A percentile compares a stretch with the other conserved stretches of the same genome.
Conservation (phyloP, 1,284 basidiomycete species). For the Testicularia cyperi region DNA sequence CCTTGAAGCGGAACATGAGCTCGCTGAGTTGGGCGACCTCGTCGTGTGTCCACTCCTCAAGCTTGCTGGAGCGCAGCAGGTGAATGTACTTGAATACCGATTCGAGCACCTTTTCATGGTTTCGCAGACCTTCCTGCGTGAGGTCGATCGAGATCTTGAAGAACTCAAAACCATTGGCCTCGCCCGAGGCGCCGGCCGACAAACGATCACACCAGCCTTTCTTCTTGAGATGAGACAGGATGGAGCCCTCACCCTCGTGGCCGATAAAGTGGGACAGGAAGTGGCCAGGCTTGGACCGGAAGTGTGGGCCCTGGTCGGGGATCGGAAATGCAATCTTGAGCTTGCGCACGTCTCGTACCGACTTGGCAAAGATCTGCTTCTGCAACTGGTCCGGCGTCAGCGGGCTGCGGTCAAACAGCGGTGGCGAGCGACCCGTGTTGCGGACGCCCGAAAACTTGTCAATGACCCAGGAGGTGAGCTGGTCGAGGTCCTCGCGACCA, state of each 20-base stretch:
- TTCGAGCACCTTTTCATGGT: slow-evolving; percentile 75
- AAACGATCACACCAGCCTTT: slow-evolving; percentile 87
- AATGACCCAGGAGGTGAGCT: slow-evolving; percentile 72
- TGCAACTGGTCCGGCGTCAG: slow-evolving; percentile 62
- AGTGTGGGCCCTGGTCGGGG: slow-evolving; percentile 73
- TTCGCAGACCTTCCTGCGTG: slow-evolving; percentile 83
- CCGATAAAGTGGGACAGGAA: slow-evolving; percentile 87
- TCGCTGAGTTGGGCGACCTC: slow-evolving; percentile 76
- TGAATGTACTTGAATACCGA: slow-evolving; percentile 84
- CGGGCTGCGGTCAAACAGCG: slow-evolving; percentile 76
- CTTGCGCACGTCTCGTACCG: slow-evolving; percentile 84
- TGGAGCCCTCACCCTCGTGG: slow-evolving; percentile 92
- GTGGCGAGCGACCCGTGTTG: slow-evolving; percentile 69
- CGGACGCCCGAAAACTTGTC: slow-evolving; percentile 75
- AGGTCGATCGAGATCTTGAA: slow-evolving; percentile 82
- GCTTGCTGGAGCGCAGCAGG: slow-evolving; percentile 71
- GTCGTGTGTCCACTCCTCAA: slow-evolving; percentile 74
- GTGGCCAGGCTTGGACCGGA: slow-evolving; percentile 75
- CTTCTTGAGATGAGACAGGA: slow-evolving; percentile 86
- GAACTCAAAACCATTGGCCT: slow-evolving; percentile 76
- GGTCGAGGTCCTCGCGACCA: slow-evolving; percentile 83
- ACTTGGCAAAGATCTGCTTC: slow-evolving; percentile 82
- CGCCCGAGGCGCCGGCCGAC: slow-evolving; percentile 72
- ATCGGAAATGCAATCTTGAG: slow-evolving; percentile 77
- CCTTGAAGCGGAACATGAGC: slow-evolving; percentile 83